Evolutionary conservation across 1,139 yeast species (phyloP).

Genomic region (Nakaseomyces kungkrabaensis): DNA sequence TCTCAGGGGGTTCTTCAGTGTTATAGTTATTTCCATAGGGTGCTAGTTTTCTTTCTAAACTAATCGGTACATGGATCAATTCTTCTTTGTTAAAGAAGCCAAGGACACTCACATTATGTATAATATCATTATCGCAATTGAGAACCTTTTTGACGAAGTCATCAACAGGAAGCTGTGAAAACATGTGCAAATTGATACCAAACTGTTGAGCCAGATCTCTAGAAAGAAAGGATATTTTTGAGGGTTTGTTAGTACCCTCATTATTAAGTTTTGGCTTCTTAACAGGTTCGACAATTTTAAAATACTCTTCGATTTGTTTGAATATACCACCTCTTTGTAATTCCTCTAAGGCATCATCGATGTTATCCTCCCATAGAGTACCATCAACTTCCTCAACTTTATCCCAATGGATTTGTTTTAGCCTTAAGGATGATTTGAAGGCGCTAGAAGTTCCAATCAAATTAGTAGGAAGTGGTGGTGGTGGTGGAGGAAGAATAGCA

Average conservation of each 20-base stretch:
- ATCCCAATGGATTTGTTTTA: conserved; percentile 96
- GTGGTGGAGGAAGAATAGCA: conserved; percentile 13
- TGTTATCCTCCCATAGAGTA: conserved; percentile 67
- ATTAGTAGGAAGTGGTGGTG: conserved; percentile 28
- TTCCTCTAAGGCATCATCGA: conserved; percentile 41
- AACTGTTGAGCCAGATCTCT: conserved; percentile 82
- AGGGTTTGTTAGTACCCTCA: conserved; percentile 24
- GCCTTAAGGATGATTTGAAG: conserved; percentile 33
- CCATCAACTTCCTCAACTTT: conserved; percentile 58
- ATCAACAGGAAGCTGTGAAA: conserved; percentile 50
- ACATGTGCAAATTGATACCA: conserved; percentile 85
- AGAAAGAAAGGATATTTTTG: conserved; percentile 51
- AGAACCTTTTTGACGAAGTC: conserved; percentile 58
- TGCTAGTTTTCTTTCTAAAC: conserved; percentile 51
- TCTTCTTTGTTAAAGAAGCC: conserved; percentile 76
- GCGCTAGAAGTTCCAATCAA: neutral
- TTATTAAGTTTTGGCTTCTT: conserved; percentile 36
- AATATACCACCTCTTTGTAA: conserved; percentile 57
- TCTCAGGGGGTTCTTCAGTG: conserved; percentile 36
- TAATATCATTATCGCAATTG: conserved; percentile 59
- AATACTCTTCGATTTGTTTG: conserved; percentile 67
- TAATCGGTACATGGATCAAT: conserved; percentile 60
- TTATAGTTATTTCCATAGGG: conserved; percentile 59
- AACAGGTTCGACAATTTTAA: conserved; percentile 40
- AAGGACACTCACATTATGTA: conserved; percentile 59